Evolutionary conservation across 1,284 basidiomycete genomes (phyloP).

Genomic region (Pyrrhoderma noxium): DNA sequence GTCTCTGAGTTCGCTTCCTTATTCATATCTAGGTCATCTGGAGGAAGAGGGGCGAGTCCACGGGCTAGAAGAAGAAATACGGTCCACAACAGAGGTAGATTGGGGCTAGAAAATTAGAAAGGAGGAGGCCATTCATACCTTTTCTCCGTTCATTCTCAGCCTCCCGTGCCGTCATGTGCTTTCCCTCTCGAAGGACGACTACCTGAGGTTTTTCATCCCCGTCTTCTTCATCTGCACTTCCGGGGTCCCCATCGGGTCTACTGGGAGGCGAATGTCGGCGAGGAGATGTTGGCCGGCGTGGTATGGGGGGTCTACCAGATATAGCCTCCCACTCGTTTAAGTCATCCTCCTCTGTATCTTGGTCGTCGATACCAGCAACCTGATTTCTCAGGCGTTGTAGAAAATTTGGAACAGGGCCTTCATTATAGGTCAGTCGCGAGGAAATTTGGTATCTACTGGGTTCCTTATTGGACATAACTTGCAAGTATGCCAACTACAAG

Average conservation of each 20-base stretch:
- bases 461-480: constrained; percentile 40
- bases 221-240: constrained; percentile 64
- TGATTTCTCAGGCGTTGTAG: constrained; percentile 52
- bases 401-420: constrained; percentile 45
- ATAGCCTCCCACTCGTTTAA: constrained; percentile 40
- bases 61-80: constrained; percentile 32
- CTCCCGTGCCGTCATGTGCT: constrained; percentile 70
- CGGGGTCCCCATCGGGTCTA: constrained; percentile 63
- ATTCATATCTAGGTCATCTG: constrained; percentile 5
- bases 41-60: constrained; percentile 42
- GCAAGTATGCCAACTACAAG: no score
- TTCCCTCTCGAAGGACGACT: constrained; percentile 78
- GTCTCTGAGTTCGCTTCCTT: constrained; percentile 13
- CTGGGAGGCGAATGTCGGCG: constrained; percentile 50
- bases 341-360: constrained; percentile 34
- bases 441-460: constrained; percentile 62
- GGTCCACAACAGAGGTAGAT: neutral
- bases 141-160: constrained; percentile 69
- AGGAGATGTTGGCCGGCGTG: constrained; percentile 52
- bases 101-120: neutral
- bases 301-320: constrained; percentile 65
- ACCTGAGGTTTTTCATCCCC: constrained; percentile 80
- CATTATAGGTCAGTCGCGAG: constrained; percentile 50
- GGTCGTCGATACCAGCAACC: constrained; percentile 39
- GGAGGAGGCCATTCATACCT: constrained; percentile 41